A percentile compares a stretch with the other conserved stretches of the same genome.
phyloP scores from a whole-genome alignment of 164 flowering plant species.

The Macadamia tetraphylla region DNA sequence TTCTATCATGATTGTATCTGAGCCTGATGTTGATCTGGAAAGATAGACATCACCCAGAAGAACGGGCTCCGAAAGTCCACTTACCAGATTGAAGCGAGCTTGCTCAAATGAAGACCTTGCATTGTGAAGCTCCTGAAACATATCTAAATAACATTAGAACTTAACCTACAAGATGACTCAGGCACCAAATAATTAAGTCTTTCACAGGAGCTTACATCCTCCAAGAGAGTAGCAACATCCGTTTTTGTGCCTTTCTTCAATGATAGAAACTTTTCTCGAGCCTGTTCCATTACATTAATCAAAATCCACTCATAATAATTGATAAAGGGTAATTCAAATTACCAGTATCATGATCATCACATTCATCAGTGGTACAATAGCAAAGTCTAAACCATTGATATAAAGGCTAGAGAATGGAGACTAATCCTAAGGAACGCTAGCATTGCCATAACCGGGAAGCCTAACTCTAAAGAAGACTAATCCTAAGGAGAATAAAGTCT shows the following conservation, averaged over 20 bases:
- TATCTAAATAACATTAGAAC: constrained; percentile 41
- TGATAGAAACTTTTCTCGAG: constrained; percentile 64
- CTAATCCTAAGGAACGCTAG: no score
- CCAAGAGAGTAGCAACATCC: constrained; percentile 47
- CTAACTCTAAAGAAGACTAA: no score
- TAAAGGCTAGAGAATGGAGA: no score
- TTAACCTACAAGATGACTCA: constrained; percentile 6
- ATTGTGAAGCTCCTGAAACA: constrained; percentile 85
- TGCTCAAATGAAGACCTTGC: constrained; percentile 91
- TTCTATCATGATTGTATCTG: neutral
- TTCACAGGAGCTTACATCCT: constrained; percentile 43
- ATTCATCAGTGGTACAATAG: neutral
- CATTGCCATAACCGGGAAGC: no score
- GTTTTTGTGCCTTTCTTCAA: constrained; percentile 54
- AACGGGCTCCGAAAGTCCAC: constrained; percentile 6
- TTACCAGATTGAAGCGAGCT: constrained; percentile 91
- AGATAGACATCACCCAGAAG: neutral
- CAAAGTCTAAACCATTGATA: no score
- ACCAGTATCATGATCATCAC: no score
- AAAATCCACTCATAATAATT: neutral
- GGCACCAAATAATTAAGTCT: constrained; percentile 1
- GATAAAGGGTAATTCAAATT: neutral
- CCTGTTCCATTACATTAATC: constrained; percentile 30
- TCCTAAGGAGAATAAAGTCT: no score
- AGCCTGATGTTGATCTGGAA: constrained; percentile 2